Conservation (phyloP, 2,329 filamentous ascomycete species). For the Botrytis elliptica region DNA sequence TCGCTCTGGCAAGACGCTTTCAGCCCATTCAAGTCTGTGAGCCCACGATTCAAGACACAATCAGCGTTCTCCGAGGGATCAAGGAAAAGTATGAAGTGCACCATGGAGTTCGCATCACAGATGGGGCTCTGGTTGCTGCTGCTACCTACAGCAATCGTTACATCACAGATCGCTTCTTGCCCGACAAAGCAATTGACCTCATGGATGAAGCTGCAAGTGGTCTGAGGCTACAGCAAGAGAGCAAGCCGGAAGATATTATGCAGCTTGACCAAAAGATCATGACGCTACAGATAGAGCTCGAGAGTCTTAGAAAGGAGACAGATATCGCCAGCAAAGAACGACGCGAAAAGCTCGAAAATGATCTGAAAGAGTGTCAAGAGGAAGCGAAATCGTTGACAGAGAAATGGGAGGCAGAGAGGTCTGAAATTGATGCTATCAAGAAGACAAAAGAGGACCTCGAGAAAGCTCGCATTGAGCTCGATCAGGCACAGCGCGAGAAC, state of each 20-base stretch:
- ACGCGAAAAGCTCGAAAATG: conserved; percentile 77
- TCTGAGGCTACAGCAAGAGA: conserved; percentile 89
- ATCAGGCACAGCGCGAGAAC: conserved; percentile 77
- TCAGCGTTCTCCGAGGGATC: conserved; percentile 92
- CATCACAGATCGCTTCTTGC: conserved; percentile 92
- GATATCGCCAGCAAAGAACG: conserved; percentile 87
- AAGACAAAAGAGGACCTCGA: conserved; percentile 86
- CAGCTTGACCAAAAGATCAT: conserved; percentile 91
- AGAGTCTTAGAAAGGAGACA: conserved; percentile 90
- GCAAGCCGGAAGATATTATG: conserved; percentile 92
- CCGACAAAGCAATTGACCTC: conserved; percentile 95
- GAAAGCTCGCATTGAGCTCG: conserved; percentile 77
- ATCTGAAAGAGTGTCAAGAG: conserved; percentile 72
- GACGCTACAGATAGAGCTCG: conserved; percentile 95
- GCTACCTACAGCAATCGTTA: conserved; percentile 93
- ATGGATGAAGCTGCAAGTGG: conserved; percentile 95
- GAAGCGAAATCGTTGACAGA: conserved; percentile 73
- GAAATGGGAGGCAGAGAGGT: conserved; percentile 86
- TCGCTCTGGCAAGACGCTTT: conserved; percentile 86
- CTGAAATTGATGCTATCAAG: conserved; percentile 84
- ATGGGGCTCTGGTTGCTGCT: conserved; percentile 86
- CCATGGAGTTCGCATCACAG: conserved; percentile 92
- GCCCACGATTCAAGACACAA: conserved; percentile 85
- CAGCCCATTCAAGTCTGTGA: conserved; percentile 94
- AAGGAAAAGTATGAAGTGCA: conserved; percentile 98